phyloP scores from a whole-genome alignment of 768 basidiomycete genomes.

The Neoboletus subvelutipes region DNA sequence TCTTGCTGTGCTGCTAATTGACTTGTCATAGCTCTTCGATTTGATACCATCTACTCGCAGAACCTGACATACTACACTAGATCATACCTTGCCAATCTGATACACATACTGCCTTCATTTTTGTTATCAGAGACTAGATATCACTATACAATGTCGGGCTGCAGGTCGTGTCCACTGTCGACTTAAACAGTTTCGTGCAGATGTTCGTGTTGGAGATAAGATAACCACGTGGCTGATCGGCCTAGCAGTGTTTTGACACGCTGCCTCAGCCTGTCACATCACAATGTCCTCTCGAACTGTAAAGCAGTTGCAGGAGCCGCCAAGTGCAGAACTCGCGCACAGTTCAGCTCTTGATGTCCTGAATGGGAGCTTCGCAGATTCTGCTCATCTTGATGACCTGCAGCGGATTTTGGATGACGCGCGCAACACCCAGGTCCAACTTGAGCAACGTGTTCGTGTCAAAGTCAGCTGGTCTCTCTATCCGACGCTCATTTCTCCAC shows the following conservation, averaged over 20 bases:
- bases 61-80: background rate
- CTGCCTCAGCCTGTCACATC: background rate
- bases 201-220: conserved; percentile 11
- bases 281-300: conserved; percentile 46
- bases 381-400: conserved; percentile 52
- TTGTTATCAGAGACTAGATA: background rate
- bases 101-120: background rate
- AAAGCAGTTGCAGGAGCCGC: conserved; percentile 47
- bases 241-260: background rate
- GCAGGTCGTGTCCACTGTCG: background rate
- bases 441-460: conserved; percentile 46
- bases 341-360: conserved; percentile 36
- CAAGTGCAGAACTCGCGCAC: conserved; percentile 43
- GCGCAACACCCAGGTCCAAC: conserved; percentile 38
- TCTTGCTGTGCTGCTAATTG: background rate
- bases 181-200: too few relatives aligned
- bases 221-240: conserved; percentile 25
- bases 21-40: background rate
- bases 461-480: conserved; percentile 13
- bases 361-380: conserved; percentile 46
- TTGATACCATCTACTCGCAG: background rate
- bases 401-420: conserved; percentile 46
- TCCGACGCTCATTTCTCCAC: conserved; percentile 35
- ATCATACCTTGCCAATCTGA: background rate
- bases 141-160: too few relatives aligned